phyloP scores from a whole-genome alignment of 768 basidiomycete species.

The Russula compacta region DNA sequence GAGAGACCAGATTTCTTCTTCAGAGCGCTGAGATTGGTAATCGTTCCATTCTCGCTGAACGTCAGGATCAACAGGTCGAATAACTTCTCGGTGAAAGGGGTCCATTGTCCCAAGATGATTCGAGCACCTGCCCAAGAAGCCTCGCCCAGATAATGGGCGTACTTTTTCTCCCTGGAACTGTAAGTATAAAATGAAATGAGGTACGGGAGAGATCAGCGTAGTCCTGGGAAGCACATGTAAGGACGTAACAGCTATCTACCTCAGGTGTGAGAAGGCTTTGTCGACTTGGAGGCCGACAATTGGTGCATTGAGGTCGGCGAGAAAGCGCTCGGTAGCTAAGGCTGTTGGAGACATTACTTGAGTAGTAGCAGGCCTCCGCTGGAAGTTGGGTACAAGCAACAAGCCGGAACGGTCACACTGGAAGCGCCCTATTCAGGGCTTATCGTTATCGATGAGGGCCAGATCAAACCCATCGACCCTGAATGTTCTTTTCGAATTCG shows the following conservation, averaged over 20 bases:
- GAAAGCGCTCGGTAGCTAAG: conserved; percentile 46
- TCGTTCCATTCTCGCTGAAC: conserved; percentile 51
- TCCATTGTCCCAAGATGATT: conserved; percentile 82
- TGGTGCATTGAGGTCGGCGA: conserved; percentile 71
- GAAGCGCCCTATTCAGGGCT: background rate
- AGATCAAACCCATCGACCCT: too few species aligned
- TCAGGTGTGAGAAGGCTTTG: conserved; percentile 60
- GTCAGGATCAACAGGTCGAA: conserved; percentile 64
- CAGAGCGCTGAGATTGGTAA: conserved; percentile 48
- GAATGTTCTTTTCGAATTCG: too few species aligned
- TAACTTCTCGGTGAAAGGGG: conserved; percentile 54
- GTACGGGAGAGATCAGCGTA: background rate
- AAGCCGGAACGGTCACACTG: background rate
- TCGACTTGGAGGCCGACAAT: conserved; percentile 62
- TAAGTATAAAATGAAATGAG: background rate
- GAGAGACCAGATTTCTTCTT: conserved; percentile 45
- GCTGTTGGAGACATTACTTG: conserved; percentile 27
- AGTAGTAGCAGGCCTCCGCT: background rate
- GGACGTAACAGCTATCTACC: conserved; percentile 29
- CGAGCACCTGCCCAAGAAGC: conserved; percentile 81
- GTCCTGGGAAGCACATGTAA: background rate
- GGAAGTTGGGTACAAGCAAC: background rate
- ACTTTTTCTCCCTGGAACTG: conserved; percentile 69
- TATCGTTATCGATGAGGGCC: background rate
- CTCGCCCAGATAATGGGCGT: conserved; percentile 59